phyloP scores from a whole-genome alignment of 2,329 filamentous ascomycete species.

The Aspergillus pseudonomiae region DNA sequence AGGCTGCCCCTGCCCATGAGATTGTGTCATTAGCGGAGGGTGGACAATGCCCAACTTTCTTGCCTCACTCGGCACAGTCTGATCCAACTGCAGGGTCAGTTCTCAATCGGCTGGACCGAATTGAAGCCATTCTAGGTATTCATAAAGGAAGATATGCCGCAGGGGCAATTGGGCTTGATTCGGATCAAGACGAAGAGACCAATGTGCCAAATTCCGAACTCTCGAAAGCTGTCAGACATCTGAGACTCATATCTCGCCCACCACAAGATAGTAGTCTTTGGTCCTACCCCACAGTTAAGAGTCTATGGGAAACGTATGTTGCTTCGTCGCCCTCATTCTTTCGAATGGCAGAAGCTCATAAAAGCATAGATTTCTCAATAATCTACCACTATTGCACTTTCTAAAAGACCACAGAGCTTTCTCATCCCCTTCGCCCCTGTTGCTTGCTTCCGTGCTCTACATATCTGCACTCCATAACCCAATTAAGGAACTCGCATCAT shows the following conservation, averaged over 20 bases:
- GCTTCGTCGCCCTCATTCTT: not conserved
- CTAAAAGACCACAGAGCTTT: conserved; percentile 31
- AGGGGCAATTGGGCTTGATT: conserved; percentile 4
- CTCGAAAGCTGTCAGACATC: conserved; percentile 26
- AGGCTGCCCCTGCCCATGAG: conserved; percentile 31
- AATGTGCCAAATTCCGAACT: conserved; percentile 21
- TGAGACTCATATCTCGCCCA: conserved; percentile 27
- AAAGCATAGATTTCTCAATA: conserved; percentile 27
- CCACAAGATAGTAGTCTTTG: conserved; percentile 25
- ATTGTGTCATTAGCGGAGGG: conserved; percentile 15
- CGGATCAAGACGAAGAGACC: conserved; percentile 19
- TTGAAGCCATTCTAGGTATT: conserved; percentile 29
- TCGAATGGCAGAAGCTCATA: conserved; percentile 8
- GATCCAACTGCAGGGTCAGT: conserved; percentile 24
- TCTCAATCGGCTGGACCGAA: conserved; percentile 28
- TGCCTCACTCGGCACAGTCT: conserved; percentile 7
- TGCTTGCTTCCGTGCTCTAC: conserved; percentile 33
- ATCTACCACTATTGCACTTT: conserved; percentile 34
- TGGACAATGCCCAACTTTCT: conserved; percentile 10
- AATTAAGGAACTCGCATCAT: conserved; percentile 20
- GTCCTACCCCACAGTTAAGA: conserved; percentile 27
- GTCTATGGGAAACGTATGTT: conserved; percentile 31
- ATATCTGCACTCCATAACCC: conserved; percentile 32
- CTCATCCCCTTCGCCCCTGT: conserved; percentile 27
- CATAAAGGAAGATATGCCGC: conserved; percentile 11